Percentiles rank a stretch among this genome's conserved stretches.
Conservation (phyloP, 176 grass and related monocot species). For the Hordeum vulgare region DNA sequence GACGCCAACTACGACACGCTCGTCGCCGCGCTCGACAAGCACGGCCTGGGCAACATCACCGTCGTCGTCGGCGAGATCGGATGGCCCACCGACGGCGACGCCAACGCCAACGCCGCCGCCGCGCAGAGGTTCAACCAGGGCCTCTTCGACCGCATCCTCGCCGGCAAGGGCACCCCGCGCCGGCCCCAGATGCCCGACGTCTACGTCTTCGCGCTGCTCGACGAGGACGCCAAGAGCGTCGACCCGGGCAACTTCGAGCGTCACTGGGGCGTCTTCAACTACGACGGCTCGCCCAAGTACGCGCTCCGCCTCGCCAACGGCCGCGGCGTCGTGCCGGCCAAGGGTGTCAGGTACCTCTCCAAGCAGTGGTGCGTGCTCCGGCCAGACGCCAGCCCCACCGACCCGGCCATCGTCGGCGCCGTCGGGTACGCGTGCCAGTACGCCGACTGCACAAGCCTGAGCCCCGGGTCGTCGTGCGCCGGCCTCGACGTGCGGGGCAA, state of each 20-base stretch:
- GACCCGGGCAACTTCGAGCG: conserved; percentile 90
- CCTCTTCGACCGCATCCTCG: conserved; percentile 56
- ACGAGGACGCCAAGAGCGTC: conserved; percentile 89
- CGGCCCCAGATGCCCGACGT: conserved; percentile 65
- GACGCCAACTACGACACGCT: conserved; percentile 98
- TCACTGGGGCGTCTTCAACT: conserved; percentile 98
- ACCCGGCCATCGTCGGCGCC: conserved; percentile 30
- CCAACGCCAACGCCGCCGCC: conserved; percentile 42
- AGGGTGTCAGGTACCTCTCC: conserved; percentile 67
- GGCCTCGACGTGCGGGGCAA: conserved; percentile 52
- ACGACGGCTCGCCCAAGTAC: conserved; percentile 82
- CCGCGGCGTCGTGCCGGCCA: conserved; percentile 37
- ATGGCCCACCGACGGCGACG: conserved; percentile 89
- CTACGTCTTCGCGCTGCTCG: conserved; percentile 82
- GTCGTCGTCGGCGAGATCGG: conserved; percentile 94
- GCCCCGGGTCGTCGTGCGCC: conserved; percentile 61
- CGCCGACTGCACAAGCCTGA: conserved; percentile 86
- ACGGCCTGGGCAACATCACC: conserved; percentile 61
- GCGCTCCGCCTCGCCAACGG: conserved; percentile 34
- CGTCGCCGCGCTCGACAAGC: conserved; percentile 72
- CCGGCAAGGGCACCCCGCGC: conserved; percentile 68
- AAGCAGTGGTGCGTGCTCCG: conserved; percentile 78
- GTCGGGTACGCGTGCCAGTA: conserved; percentile 60
- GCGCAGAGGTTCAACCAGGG: conserved; percentile 86
- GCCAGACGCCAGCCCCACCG: conserved; percentile 20